Conservation (phyloP, 495 filamentous ascomycete species). For the Penicillium cosmopolitanum region DNA sequence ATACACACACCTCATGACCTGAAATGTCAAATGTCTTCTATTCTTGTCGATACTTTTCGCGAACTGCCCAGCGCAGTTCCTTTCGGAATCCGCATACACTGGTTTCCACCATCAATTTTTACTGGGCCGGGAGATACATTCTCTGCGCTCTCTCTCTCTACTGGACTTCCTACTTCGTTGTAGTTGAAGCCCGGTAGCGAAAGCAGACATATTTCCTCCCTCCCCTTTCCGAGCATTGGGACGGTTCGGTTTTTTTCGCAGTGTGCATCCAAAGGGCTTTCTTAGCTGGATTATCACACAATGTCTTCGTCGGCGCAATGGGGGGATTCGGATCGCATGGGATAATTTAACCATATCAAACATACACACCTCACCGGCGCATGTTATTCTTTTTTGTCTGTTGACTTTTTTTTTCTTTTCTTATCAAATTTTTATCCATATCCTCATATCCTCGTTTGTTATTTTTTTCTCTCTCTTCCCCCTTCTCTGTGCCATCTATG, state of each 20-base stretch:
- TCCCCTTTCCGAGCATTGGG: slow-evolving; percentile 14
- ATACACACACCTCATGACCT: slow-evolving; percentile 1
- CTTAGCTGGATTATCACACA: not conserved
- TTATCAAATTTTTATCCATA: not conserved
- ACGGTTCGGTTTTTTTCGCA: slow-evolving; percentile 19
- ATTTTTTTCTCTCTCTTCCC: not conserved
- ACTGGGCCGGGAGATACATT: not conserved
- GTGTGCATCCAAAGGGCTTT: slow-evolving; percentile 2
- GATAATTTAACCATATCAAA: slow-evolving; percentile 9
- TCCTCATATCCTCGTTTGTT: slow-evolving; percentile 3
- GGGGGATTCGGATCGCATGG: slow-evolving; percentile 6
- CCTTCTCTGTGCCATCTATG: not conserved
- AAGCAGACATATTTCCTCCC: not conserved
- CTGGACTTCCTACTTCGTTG: not conserved
- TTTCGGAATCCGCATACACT: slow-evolving; percentile 2
- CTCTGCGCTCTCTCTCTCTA: not conserved
- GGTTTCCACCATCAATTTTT: slow-evolving; percentile 6
- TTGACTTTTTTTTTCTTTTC: slow-evolving; percentile 7
- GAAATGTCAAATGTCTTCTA: slow-evolving; percentile 10
- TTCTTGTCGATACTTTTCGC: slow-evolving; percentile 23
- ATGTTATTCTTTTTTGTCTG: not conserved
- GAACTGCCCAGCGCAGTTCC: slow-evolving; percentile 5
- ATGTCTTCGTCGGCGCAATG: slow-evolving; percentile 21
- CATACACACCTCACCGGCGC: slow-evolving; percentile 18
- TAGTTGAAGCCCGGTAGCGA: not conserved